Conservation (phyloP, 441 rosid genomes). For the Bruguiera hainesii region DNA sequence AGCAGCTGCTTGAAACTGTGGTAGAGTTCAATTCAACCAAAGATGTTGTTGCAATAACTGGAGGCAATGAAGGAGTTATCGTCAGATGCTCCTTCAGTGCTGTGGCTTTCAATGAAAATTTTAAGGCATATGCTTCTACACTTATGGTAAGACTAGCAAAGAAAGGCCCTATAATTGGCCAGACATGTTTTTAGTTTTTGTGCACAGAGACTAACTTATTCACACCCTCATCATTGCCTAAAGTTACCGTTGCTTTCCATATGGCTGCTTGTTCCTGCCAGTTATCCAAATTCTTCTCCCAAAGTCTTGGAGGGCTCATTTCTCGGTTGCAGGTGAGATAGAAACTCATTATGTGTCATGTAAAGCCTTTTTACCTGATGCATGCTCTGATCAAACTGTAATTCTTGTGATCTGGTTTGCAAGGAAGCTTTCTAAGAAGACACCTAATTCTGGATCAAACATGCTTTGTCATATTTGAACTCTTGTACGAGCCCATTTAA, state of each 20-base stretch:
- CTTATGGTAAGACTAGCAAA: not conserved
- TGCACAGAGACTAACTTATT: no score
- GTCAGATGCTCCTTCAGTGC: conserved; percentile 30
- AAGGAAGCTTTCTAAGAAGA: no score
- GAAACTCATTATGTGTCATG: no score
- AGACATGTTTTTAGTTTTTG: no score
- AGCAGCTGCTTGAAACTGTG: conserved; percentile 18
- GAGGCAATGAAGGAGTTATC: conserved; percentile 20
- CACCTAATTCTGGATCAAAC: no score
- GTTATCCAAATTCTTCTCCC: conserved; percentile 37
- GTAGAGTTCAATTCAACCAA: conserved; percentile 16
- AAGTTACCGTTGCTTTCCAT: conserved; percentile 31
- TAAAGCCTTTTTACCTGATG: no score
- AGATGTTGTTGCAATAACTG: not conserved
- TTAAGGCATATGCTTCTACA: conserved; percentile 16
- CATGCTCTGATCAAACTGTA: no score
- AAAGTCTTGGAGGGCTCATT: conserved; percentile 15
- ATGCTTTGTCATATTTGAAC: no score
- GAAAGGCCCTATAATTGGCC: no score
- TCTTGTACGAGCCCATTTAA: no score
- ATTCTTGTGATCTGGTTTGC: no score
- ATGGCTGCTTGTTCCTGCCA: conserved; percentile 30
- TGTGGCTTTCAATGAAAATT: conserved; percentile 24
- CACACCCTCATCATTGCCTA: no score
- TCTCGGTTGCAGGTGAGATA: not conserved